phyloP scores from a whole-genome alignment of 83 land plant species.

The Picea abies region DNA sequence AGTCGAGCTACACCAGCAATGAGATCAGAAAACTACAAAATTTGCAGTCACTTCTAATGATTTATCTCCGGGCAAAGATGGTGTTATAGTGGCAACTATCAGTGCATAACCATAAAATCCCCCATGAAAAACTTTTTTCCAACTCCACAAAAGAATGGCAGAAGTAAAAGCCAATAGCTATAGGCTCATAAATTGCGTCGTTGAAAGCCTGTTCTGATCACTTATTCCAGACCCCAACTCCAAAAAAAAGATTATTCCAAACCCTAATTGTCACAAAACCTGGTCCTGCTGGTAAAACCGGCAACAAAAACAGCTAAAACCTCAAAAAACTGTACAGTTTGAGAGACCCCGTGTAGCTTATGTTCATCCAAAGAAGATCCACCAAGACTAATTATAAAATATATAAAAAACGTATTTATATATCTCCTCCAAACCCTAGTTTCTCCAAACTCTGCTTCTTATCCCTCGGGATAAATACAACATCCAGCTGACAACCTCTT shows the following conservation, averaged over 20 bases:
- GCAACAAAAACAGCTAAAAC: background rate
- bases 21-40: background rate
- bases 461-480: background rate
- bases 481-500: background rate
- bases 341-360: background rate
- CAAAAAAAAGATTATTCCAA: background rate
- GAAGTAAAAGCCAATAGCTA: background rate
- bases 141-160: too few relatives aligned
- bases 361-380: background rate
- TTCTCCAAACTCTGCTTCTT: background rate
- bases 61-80: background rate
- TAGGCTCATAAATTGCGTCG: background rate
- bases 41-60: background rate
- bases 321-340: background rate
- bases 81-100: background rate
- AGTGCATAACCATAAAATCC: background rate
- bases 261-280: background rate
- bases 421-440: background rate
- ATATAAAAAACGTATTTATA: background rate
- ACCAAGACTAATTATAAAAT: background rate
- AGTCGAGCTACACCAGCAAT: background rate
- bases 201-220: too few relatives aligned
- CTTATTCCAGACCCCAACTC: background rate
- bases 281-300: background rate
- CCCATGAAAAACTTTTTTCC: too few relatives aligned